Conservation (phyloP, 257 asterid species). For the Solanum chmielewskii region DNA sequence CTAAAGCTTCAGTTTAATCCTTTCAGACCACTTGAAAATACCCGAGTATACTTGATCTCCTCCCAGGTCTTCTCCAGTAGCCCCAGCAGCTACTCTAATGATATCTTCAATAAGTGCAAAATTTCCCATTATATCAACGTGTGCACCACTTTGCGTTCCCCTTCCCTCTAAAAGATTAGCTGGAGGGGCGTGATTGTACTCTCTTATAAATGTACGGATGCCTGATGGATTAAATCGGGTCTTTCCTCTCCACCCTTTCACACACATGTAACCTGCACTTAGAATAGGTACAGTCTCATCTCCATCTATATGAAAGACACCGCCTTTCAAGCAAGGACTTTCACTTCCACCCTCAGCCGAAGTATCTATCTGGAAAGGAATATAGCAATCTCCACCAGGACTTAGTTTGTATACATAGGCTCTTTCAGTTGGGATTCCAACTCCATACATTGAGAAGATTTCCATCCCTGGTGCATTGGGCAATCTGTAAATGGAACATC, state of each 20-base stretch:
- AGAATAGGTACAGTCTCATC: constrained; percentile 76
- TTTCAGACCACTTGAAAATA: constrained; percentile 68
- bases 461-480: constrained; percentile 85
- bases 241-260: constrained; percentile 73
- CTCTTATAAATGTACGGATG: constrained; percentile 43
- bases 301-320: constrained; percentile 68
- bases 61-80: constrained; percentile 62
- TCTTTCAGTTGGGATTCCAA: constrained; percentile 85
- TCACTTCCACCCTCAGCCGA: constrained; percentile 55
- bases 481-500: constrained; percentile 38
- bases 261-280: constrained; percentile 72
- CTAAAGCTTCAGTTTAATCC: constrained; percentile 49
- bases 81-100: constrained; percentile 77
- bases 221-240: constrained; percentile 86
- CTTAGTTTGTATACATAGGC: constrained; percentile 67
- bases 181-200: constrained; percentile 67
- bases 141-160: constrained; percentile 86
- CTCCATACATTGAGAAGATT: constrained; percentile 81
- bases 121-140: constrained; percentile 82
- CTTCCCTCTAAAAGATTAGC: constrained; percentile 62
- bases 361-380: constrained; percentile 70
- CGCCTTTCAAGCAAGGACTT: constrained; percentile 57
- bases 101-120: constrained; percentile 69
- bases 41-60: constrained; percentile 65
- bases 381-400: constrained; percentile 49